Evolutionary conservation across 768 basidiomycete species (phyloP), one percentile per base, ranked within the genome.

Genomic region (Rhizopogon rudus): DNA sequence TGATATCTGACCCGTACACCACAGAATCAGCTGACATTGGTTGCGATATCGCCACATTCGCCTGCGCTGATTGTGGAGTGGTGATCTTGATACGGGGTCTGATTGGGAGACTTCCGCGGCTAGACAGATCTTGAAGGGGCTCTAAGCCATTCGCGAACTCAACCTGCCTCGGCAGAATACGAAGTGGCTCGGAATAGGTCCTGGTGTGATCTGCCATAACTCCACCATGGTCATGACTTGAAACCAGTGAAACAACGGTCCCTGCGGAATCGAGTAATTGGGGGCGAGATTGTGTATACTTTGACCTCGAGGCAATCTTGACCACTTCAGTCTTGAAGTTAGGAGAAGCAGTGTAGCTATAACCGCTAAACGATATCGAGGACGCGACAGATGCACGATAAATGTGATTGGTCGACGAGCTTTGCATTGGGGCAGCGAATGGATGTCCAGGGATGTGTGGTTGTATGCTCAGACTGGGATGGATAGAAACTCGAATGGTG

Each of bases 1-100:
- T 56, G 55, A 71, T 69, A 54, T 71, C 71, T 5, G 71, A 70
- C 2, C 67, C 66, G 10, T 67, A 57, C 42, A 65, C 45, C 31
- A 57, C 55, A 22, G 61, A 60, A 42, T 50, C 46, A 5, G 43
- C 29, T 25, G 40, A 58, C 44, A 14, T 41, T 25, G 16, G 57
- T 13, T 29, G 52, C 28, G 31, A 44, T 14, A 16, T 20, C 29
- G 52, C 39, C 35, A 14, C 29, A 39, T 12, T 55, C 20, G 25
- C n/a, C 55, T 40, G 20, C 57, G 42, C 25, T 50, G 33, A 20
- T 56, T 59, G 35, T 54, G 17, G 50, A 44, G 4, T 59, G 39
- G 22, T 57, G 54, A 33, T 60, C 51, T 17, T 57, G 49, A 44
- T 39, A 43, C 8, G 51, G 39, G 31, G 46, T 40, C 44, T 58